Percentiles rank a stretch among this genome's conserved stretches.
These are phyloP conservation scores for Apodospora peruviana DNA, from an alignment of 495 filamentous ascomycete genomes.

Conservation along the genomic window DNA sequence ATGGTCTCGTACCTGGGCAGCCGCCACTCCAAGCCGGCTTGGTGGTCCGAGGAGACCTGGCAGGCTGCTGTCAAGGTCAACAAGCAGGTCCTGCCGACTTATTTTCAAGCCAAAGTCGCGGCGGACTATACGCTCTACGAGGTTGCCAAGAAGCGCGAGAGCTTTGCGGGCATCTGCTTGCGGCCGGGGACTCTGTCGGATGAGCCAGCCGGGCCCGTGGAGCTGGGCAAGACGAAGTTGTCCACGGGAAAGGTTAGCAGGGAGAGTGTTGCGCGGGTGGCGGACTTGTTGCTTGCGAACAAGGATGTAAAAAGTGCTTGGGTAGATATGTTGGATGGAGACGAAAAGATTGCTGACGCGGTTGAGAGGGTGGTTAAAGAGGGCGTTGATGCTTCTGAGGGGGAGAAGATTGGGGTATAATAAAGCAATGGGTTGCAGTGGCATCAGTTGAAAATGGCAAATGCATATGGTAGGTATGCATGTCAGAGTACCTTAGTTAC, in stretches of 20 bases:
- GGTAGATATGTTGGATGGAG: constrained; percentile 46
- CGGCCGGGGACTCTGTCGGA: constrained; percentile 62
- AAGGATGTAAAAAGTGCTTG: constrained; percentile 41
- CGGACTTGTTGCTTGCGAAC: constrained; percentile 57
- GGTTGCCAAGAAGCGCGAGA: constrained; percentile 33
- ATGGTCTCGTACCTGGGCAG: constrained; percentile 64
- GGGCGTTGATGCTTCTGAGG: constrained; percentile 59
- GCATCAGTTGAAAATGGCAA: too few relatives aligned
- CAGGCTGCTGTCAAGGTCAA: constrained; percentile 44
- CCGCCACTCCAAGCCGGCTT: constrained; percentile 53
- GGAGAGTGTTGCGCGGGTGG: constrained; percentile 65
- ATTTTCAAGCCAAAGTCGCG: constrained; percentile 68
- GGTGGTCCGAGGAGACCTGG: constrained; percentile 64
- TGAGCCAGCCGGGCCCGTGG: constrained; percentile 55
- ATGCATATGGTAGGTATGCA: too few relatives aligned
- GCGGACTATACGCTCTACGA: constrained; percentile 69
- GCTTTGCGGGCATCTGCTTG: constrained; percentile 61
- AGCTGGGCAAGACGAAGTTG: constrained; percentile 55
- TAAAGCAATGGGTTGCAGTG: too few relatives aligned
- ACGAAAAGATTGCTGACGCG: constrained; percentile 54
- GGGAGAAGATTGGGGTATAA: too few relatives aligned
- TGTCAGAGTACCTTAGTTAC: too few relatives aligned
- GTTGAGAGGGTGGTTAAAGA: constrained; percentile 60
- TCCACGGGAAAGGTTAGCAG: constrained; percentile 53
- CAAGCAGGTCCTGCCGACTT: constrained; percentile 51